Conservation (phyloP, 1,284 basidiomycete genomes). For the Rhodotorula sp. region DNA sequence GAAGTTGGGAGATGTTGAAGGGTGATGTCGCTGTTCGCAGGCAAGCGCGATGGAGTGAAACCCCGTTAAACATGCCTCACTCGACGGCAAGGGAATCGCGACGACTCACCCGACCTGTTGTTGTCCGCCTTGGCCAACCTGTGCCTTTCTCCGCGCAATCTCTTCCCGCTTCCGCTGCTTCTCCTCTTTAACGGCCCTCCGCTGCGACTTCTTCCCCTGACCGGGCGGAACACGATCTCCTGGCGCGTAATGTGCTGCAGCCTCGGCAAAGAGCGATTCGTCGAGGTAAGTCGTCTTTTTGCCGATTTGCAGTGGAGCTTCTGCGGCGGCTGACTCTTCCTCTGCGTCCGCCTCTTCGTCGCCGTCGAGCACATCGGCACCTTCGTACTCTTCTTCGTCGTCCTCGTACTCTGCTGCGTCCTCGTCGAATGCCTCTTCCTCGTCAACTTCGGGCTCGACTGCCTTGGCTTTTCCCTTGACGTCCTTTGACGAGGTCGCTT, state of each 20-base stretch:
- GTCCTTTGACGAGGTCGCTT: constrained; percentile 2
- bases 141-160: constrained; percentile 15
- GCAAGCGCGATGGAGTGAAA: not conserved
- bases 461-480: constrained; percentile 10
- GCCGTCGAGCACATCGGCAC: not conserved
- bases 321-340: not conserved
- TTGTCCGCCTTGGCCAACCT: constrained; percentile 24
- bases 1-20: constrained; percentile 29
- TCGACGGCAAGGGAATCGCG: too few species aligned
- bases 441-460: constrained; percentile 10
- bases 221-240: constrained; percentile 3
- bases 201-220: constrained; percentile 24
- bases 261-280: constrained; percentile 31
- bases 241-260: constrained; percentile 25
- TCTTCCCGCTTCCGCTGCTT: constrained; percentile 11
- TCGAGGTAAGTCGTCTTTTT: constrained; percentile 39
- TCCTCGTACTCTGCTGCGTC: constrained; percentile 13
- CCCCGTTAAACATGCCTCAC: too few species aligned
- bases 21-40: constrained; percentile 29
- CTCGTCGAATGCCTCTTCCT: constrained; percentile 2
- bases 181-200: constrained; percentile 20
- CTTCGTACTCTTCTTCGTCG: not conserved
- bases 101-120: constrained; percentile 27
- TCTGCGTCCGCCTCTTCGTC: not conserved
- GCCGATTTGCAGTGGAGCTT: constrained; percentile 16